Evolutionary conservation across 2,329 filamentous ascomycete species (phyloP).

Genomic region (Pseudogymnoascus sp.): DNA sequence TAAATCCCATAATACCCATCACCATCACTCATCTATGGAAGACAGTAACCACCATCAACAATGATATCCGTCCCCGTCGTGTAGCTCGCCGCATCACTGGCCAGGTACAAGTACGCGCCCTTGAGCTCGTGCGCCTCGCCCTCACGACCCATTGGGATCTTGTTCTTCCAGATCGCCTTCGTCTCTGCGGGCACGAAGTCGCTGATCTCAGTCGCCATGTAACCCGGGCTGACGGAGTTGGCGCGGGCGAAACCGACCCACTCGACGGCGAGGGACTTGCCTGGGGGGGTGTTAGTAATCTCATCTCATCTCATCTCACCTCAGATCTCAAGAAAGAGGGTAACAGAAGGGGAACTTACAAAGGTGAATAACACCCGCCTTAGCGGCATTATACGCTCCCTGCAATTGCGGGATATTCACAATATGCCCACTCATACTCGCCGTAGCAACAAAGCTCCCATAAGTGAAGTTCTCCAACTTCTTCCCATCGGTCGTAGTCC

Average conservation of each 20-base stretch:
- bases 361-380: slow-evolving; percentile 55
- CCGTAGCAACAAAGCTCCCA: slow-evolving; percentile 71
- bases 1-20: background rate
- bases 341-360: slow-evolving; percentile 37
- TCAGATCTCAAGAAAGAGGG: background rate
- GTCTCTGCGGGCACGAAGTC: slow-evolving; percentile 57
- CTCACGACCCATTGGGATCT: slow-evolving; percentile 74
- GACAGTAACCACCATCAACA: slow-evolving; percentile 19
- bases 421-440: slow-evolving; percentile 71
- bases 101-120: slow-evolving; percentile 74
- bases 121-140: slow-evolving; percentile 70
- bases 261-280: slow-evolving; percentile 66
- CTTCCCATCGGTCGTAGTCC: slow-evolving; percentile 55
- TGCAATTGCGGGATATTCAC: slow-evolving; percentile 72
- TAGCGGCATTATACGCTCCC: slow-evolving; percentile 66
- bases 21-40: slow-evolving; percentile 1
- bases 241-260: slow-evolving; percentile 69
- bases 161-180: slow-evolving; percentile 67
- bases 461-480: slow-evolving; percentile 51
- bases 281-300: slow-evolving; percentile 28
- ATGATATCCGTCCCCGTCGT: slow-evolving; percentile 51
- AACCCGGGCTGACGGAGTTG: slow-evolving; percentile 68
- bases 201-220: slow-evolving; percentile 67
- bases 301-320: background rate
- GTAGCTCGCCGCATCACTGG: slow-evolving; percentile 75